A percentile compares a stretch with the other conserved stretches of the same genome.
phyloP scores from a whole-genome alignment of 164 flowering plant genomes.

The Umbilicus rupestris region DNA sequence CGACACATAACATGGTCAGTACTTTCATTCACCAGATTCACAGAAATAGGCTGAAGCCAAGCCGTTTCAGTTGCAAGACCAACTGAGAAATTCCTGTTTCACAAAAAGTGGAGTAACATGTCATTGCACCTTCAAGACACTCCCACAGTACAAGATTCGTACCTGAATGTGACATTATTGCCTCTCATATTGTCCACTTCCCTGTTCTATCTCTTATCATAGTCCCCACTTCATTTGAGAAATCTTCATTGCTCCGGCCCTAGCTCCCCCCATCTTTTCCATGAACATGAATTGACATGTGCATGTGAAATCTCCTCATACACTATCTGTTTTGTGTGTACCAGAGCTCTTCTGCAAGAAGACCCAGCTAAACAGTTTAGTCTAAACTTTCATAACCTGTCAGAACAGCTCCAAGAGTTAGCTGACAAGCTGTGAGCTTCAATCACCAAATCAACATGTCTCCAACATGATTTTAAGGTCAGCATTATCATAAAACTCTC shows the following conservation, averaged over 20 bases:
- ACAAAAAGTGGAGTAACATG: slow-evolving; percentile 7
- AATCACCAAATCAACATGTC: not conserved
- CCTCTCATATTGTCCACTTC: not conserved
- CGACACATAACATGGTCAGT: no score
- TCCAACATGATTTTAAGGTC: not conserved
- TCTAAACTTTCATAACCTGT: not conserved
- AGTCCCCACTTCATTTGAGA: not conserved
- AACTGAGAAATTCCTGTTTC: not conserved
- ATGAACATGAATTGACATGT: not conserved
- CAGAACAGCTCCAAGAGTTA: not conserved
- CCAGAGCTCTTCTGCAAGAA: not conserved
- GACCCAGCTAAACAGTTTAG: no score
- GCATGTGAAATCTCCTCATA: slow-evolving; percentile 4
- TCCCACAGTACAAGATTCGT: not conserved
- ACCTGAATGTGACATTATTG: not conserved
- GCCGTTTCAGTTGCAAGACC: no score
- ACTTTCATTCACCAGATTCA: not conserved
- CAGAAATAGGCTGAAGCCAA: not conserved
- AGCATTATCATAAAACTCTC: no score
- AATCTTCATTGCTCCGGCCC: not conserved
- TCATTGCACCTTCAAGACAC: not conserved
- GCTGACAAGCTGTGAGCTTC: not conserved
- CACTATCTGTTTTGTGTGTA: not conserved
- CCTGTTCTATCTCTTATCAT: not conserved
- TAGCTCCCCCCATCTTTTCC: not conserved